Percentiles rank a stretch among this genome's conserved stretches.
phyloP scores from a whole-genome alignment of 306 rosid genomes.

The Lathyrus aphaca region DNA sequence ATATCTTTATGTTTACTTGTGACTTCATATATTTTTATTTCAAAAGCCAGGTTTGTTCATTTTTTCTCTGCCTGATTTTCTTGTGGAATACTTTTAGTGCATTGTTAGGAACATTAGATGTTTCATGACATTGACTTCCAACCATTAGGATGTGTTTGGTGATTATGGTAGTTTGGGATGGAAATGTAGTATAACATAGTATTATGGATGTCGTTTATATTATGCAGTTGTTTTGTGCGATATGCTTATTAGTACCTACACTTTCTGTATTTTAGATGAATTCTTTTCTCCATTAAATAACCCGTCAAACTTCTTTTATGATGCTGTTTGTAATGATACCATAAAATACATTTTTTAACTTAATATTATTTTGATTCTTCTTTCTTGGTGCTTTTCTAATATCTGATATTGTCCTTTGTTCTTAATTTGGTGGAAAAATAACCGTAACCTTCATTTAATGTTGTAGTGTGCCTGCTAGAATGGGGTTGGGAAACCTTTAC shows the following conservation, averaged over 20 bases:
- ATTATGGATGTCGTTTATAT: not conserved
- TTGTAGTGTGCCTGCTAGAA: conserved; percentile 39
- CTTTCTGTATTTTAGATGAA: conserved; percentile 9
- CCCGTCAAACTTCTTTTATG: not conserved
- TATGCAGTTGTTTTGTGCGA: conserved; percentile 26
- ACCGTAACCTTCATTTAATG: conserved; percentile 24
- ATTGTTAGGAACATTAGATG: conserved; percentile 9
- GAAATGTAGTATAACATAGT: too few relatives aligned
- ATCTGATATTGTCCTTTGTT: conserved; percentile 23
- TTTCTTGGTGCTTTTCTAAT: conserved; percentile 22
- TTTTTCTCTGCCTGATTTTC: conserved; percentile 1
- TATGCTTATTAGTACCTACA: conserved; percentile 18
- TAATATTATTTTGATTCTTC: conserved; percentile 18
- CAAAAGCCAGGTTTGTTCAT: not conserved
- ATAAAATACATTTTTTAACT: not conserved
- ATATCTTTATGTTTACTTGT: too few relatives aligned
- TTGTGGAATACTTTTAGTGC: not conserved
- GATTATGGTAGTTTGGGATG: too few relatives aligned
- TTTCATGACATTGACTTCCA: conserved; percentile 15
- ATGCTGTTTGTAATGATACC: not conserved
- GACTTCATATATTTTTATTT: too few relatives aligned
- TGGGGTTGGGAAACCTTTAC: conserved; percentile 54
- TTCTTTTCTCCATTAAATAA: conserved; percentile 12
- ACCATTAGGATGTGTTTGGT: too few relatives aligned
- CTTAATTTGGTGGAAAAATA: conserved; percentile 39